Evolutionary conservation across 208 protist species (phyloP).

Genomic region (Phytomonas sp.): DNA sequence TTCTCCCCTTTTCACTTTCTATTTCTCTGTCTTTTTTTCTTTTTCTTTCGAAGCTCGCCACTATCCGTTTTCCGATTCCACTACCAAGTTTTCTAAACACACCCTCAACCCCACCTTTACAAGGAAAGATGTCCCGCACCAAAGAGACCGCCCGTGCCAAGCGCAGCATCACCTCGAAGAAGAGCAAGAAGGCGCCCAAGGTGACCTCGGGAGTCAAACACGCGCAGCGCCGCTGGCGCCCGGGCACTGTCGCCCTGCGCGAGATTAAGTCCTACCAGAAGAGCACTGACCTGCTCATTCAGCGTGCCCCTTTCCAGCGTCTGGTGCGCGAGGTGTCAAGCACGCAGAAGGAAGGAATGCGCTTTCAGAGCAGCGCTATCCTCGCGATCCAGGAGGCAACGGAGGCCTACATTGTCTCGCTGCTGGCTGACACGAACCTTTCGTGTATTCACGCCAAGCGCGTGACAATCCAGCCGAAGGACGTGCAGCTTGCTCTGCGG

Average conservation of each 20-base stretch:
- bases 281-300: slow-evolving; percentile 83
- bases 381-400: slow-evolving; percentile 85
- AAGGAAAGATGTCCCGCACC: slow-evolving; percentile 90
- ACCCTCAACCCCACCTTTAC: background rate
- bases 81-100: background rate
- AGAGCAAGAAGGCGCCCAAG: slow-evolving; percentile 96
- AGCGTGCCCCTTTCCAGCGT: slow-evolving; percentile 85
- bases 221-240: slow-evolving; percentile 93
- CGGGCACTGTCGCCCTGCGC: slow-evolving; percentile 96
- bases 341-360: slow-evolving; percentile 62
- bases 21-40: slow-evolving; percentile 7
- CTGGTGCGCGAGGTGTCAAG: slow-evolving; percentile 81
- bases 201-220: slow-evolving; percentile 93
- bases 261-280: slow-evolving; percentile 93
- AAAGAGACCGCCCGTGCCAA: slow-evolving; percentile 97
- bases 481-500: slow-evolving; percentile 53
- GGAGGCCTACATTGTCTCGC: slow-evolving; percentile 86
- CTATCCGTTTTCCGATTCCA: slow-evolving; percentile 1
- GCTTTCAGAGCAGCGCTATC: slow-evolving; percentile 84
- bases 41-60: slow-evolving; percentile 10
- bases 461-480: slow-evolving; percentile 81
- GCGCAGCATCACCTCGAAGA: slow-evolving; percentile 94
- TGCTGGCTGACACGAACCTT: slow-evolving; percentile 91
- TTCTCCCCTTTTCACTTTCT: slow-evolving; percentile 2
- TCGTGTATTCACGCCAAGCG: slow-evolving; percentile 82